phyloP scores from a whole-genome alignment of 495 filamentous ascomycete genomes.

The Patellaria atrata region DNA sequence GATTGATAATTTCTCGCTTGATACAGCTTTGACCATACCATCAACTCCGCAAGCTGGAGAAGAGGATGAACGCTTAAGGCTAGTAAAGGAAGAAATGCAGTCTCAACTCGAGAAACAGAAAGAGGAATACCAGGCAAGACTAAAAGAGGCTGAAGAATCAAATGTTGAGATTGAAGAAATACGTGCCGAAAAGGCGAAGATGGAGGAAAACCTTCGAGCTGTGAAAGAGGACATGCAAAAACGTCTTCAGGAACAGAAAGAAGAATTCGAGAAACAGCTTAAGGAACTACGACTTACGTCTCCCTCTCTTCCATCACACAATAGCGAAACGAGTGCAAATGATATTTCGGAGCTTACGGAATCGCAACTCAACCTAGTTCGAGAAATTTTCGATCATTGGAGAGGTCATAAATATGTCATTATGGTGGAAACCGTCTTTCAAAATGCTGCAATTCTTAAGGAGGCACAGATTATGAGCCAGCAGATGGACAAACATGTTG shows the following conservation, averaged over 20 bases:
- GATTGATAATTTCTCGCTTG: slow-evolving; percentile 89
- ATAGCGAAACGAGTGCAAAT: no score
- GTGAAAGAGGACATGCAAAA: slow-evolving; percentile 74
- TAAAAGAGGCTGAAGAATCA: slow-evolving; percentile 61
- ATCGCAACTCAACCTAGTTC: slow-evolving; percentile 55
- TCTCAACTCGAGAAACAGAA: slow-evolving; percentile 74
- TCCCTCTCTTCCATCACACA: no score
- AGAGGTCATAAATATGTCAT: slow-evolving; percentile 71
- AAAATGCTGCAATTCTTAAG: slow-evolving; percentile 75
- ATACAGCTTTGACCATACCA: slow-evolving; percentile 86
- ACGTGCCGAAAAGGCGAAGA: slow-evolving; percentile 65
- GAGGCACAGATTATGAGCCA: slow-evolving; percentile 98
- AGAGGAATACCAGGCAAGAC: slow-evolving; percentile 64
- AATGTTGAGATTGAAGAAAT: slow-evolving; percentile 74
- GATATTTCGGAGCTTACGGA: slow-evolving; percentile 52
- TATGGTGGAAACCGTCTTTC: slow-evolving; percentile 87
- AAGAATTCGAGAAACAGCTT: slow-evolving; percentile 58
- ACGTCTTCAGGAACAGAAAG: slow-evolving; percentile 29
- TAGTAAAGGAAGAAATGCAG: slow-evolving; percentile 79
- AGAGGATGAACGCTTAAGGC: slow-evolving; percentile 53
- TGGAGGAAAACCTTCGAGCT: slow-evolving; percentile 68
- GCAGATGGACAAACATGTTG: slow-evolving; percentile 82
- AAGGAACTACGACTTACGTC: slow-evolving; percentile 40
- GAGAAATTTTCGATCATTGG: slow-evolving; percentile 56
- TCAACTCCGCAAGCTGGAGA: slow-evolving; percentile 75